Evolutionary conservation across 306 rosid genomes (phyloP).

Genomic region (Fragaria iinumae): DNA sequence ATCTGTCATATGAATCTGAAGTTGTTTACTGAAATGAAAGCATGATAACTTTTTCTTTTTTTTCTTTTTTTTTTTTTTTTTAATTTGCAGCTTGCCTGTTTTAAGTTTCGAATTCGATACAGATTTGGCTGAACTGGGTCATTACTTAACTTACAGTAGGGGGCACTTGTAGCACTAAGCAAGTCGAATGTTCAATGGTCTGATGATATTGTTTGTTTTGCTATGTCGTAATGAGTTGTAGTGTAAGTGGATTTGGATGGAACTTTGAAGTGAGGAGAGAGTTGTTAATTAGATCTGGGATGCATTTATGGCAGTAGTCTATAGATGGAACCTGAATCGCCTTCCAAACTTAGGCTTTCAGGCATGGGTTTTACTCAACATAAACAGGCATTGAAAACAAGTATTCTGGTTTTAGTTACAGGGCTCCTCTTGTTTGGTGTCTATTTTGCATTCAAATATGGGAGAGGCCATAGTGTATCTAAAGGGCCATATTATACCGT

Average conservation of each 20-base stretch:
- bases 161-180: not conserved
- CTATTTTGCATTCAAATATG: constrained; percentile 33
- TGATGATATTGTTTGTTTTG: not conserved
- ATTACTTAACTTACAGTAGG: not conserved
- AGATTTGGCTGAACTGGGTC: not conserved
- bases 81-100: not conserved
- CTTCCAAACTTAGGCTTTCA: constrained; percentile 52
- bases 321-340: constrained; percentile 70
- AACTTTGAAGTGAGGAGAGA: constrained; percentile 4
- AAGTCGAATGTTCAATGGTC: not conserved
- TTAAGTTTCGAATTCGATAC: not conserved
- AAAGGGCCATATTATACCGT: constrained; percentile 57
- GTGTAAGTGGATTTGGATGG: not conserved
- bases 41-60: not conserved
- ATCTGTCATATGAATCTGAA: not conserved
- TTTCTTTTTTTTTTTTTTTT: not conserved
- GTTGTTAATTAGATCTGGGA: not conserved
- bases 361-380: constrained; percentile 31
- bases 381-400: constrained; percentile 29
- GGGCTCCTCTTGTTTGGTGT: constrained; percentile 46
- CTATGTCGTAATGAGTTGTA: not conserved
- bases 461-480: constrained; percentile 22
- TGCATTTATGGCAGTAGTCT: constrained; percentile 13
- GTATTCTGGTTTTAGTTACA: constrained; percentile 23
- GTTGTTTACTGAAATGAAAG: not conserved